phyloP scores from a whole-genome alignment of 352 stramenopile genomes.

The Pythium apleroticum region DNA sequence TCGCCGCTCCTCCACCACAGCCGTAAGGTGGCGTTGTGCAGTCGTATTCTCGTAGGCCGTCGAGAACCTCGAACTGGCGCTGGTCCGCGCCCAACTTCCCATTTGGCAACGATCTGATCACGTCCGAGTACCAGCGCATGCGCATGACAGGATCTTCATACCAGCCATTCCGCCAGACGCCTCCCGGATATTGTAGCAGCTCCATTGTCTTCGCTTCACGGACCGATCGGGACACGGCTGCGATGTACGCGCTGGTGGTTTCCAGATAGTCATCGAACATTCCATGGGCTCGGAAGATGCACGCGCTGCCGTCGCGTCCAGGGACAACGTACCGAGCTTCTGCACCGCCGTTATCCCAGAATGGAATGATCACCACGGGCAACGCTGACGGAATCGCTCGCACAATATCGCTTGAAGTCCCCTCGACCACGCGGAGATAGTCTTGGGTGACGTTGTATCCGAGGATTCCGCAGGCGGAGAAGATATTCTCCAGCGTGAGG shows the following conservation, averaged over 20 bases:
- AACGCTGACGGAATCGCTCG: slow-evolving; percentile 12
- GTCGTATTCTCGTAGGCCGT: not conserved
- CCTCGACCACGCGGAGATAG: slow-evolving; percentile 26
- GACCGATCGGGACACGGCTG: slow-evolving; percentile 7
- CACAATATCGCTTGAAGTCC: slow-evolving; percentile 1
- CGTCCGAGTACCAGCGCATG: slow-evolving; percentile 26
- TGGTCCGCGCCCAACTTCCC: not conserved
- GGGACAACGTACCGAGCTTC: slow-evolving; percentile 21
- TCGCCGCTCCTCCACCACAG: not conserved
- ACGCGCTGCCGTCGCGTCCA: slow-evolving; percentile 27
- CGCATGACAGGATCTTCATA: slow-evolving; percentile 17
- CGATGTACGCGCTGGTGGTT: not conserved
- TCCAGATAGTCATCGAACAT: slow-evolving; percentile 7
- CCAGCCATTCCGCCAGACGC: slow-evolving; percentile 35
- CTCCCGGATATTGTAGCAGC: slow-evolving; percentile 19
- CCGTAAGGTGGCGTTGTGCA: not conserved
- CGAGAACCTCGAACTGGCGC: slow-evolving; percentile 26
- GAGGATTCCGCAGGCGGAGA: slow-evolving; percentile 6
- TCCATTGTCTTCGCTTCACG: slow-evolving; percentile 23
- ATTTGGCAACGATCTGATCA: slow-evolving; percentile 16
- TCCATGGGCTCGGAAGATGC: slow-evolving; percentile 24
- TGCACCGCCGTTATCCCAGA: slow-evolving; percentile 27
- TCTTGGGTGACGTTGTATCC: slow-evolving; percentile 30
- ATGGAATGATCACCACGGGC: slow-evolving; percentile 31
- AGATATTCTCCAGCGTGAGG: slow-evolving; percentile 15